Conservation (phyloP, 129 eudicot genomes). For the Pittosporum tobira region DNA sequence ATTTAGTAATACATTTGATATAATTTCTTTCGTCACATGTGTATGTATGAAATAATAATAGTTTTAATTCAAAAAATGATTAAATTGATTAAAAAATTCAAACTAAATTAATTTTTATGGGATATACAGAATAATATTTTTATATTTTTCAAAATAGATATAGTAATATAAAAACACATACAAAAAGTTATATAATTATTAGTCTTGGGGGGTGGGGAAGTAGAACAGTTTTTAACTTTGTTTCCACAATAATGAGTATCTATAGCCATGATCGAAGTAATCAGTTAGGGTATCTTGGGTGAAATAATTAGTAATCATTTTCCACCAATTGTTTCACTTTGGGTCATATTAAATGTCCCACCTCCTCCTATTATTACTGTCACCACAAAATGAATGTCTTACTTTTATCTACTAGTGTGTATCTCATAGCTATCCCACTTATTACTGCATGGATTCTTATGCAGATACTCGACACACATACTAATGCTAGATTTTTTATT, state of each 20-base stretch:
- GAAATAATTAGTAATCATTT: constrained; percentile 59
- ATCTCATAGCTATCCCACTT: constrained; percentile 6
- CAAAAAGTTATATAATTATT: neutral
- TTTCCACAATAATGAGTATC: constrained; percentile 35
- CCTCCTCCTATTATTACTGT: constrained; percentile 13
- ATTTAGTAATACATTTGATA: too few species aligned
- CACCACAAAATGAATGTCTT: constrained; percentile 28
- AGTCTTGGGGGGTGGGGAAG: constrained; percentile 22
- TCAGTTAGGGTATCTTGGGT: constrained; percentile 24
- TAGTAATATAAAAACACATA: neutral
- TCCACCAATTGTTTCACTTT: constrained; percentile 32
- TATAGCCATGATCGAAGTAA: constrained; percentile 43
- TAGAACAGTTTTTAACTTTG: constrained; percentile 30
- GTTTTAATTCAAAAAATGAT: too few species aligned
- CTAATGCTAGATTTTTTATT: neutral
- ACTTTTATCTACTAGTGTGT: constrained; percentile 16
- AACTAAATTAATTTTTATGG: too few species aligned
- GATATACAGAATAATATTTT: too few species aligned
- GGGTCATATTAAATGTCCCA: constrained; percentile 34
- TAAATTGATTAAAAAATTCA: too few species aligned
- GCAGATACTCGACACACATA: neutral
- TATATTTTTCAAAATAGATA: too few species aligned
- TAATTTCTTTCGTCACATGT: too few species aligned
- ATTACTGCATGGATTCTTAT: neutral
- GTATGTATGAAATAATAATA: too few species aligned